Evolutionary conservation across 257 asterid genomes (phyloP).

Genomic region (Plantago major): DNA sequence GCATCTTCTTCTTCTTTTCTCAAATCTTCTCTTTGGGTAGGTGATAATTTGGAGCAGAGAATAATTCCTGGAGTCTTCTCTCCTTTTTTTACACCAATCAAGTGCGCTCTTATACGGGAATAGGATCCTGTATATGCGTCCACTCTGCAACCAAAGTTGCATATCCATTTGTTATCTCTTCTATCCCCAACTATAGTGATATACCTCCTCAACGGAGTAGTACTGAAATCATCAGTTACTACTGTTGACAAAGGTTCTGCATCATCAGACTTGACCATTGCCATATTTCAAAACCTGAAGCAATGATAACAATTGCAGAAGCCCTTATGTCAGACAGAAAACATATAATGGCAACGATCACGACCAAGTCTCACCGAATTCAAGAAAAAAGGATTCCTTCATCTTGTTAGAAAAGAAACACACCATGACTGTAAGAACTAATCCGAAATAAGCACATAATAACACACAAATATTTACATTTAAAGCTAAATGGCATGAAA

Average conservation of each 20-base stretch:
- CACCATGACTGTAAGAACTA: no score
- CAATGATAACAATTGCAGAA: not conserved
- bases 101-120: constrained; percentile 11
- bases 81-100: constrained; percentile 11
- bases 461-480: no score
- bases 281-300: not conserved
- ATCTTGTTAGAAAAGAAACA: no score
- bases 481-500: no score
- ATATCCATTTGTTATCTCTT: constrained; percentile 8
- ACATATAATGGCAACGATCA: no score
- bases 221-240: not conserved
- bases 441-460: no score
- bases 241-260: not conserved
- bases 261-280: not conserved
- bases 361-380: no score
- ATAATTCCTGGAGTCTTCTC: constrained; percentile 3
- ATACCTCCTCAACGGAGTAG: constrained; percentile 5
- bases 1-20: constrained; percentile 18
- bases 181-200: constrained; percentile 2
- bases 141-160: constrained; percentile 13
- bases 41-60: constrained; percentile 4
- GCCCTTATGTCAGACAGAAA: no score
- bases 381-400: no score
- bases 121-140: constrained; percentile 10
- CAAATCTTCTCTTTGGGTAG: not conserved